These are phyloP conservation scores for Exutisphaerella laricina DNA, from an alignment of 2,329 filamentous ascomycete genomes.

Conservation along the genomic window DNA sequence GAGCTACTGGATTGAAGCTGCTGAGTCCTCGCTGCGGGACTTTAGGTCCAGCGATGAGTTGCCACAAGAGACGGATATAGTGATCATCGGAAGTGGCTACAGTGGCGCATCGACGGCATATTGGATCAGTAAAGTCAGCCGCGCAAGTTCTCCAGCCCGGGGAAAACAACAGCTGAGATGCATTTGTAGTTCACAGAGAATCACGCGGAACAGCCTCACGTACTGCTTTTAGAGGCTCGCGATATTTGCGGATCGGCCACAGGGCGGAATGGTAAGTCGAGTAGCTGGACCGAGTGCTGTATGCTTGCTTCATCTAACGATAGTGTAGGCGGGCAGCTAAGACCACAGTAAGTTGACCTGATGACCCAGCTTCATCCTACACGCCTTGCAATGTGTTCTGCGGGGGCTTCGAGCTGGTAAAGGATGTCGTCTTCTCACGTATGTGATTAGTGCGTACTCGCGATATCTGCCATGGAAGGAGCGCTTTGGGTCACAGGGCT, in stretches of 20 bases:
- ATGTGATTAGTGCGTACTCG: constrained; percentile 31
- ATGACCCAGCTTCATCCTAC: no score
- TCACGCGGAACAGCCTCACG: constrained; percentile 10
- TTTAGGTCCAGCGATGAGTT: constrained; percentile 19
- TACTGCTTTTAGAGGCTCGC: constrained; percentile 20
- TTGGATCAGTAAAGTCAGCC: constrained; percentile 27
- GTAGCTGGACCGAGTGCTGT: neutral
- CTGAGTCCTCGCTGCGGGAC: constrained; percentile 20
- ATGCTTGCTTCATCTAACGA: neutral
- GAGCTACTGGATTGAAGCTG: constrained; percentile 28
- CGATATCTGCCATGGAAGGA: constrained; percentile 30
- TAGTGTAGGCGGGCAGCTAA: constrained; percentile 24
- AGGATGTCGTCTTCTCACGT: no score
- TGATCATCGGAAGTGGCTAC: constrained; percentile 50
- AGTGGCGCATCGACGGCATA: constrained; percentile 31
- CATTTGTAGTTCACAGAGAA: constrained; percentile 13
- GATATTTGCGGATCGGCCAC: constrained; percentile 20
- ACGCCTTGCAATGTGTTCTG: no score
- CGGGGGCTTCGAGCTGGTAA: no score
- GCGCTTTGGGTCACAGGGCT: constrained; percentile 27
- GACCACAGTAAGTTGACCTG: no score
- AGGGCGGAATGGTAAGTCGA: constrained; percentile 15
- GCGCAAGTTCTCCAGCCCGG: neutral
- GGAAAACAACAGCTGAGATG: neutral
- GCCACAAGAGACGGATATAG: constrained; percentile 39